phyloP scores from a whole-genome alignment of 2,329 filamentous ascomycete species.

The Pseudocercospora macadamiae region DNA sequence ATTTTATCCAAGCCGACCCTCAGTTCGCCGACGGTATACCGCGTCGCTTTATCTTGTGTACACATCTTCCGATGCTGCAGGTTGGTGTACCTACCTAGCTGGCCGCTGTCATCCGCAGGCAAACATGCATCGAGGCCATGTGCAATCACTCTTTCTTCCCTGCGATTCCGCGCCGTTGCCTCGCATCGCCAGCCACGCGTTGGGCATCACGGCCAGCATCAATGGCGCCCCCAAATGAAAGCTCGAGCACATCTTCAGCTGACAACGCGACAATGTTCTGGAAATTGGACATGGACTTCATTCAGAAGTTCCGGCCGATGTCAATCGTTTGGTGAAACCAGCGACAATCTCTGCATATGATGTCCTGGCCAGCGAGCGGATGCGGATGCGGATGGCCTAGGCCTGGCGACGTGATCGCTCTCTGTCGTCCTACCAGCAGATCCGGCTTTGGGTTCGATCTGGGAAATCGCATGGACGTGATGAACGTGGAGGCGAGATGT shows the following conservation, averaged over 20 bases:
- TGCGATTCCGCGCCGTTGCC: neutral
- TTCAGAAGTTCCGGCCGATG: neutral
- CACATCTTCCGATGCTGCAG: neutral
- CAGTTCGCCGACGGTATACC: constrained; percentile 4
- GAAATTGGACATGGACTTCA: neutral
- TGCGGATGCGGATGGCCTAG: no score
- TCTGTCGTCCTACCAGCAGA: no score
- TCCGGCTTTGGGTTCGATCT: no score
- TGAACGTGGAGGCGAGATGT: neutral
- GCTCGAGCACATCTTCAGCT: neutral
- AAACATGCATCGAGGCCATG: neutral
- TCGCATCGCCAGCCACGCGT: neutral
- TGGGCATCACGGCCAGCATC: neutral
- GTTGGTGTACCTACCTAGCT: no score
- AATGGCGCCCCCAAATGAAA: neutral
- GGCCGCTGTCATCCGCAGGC: neutral
- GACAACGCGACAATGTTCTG: neutral
- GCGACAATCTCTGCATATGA: neutral
- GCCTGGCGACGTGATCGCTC: no score
- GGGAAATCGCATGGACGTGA: neutral
- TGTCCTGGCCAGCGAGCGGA: no score
- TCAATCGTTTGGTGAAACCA: neutral
- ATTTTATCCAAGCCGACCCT: neutral
- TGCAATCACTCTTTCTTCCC: neutral
- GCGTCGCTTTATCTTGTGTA: neutral